Conservation (phyloP, 306 rosid genomes). For the Cucurbita argyrosperma region DNA sequence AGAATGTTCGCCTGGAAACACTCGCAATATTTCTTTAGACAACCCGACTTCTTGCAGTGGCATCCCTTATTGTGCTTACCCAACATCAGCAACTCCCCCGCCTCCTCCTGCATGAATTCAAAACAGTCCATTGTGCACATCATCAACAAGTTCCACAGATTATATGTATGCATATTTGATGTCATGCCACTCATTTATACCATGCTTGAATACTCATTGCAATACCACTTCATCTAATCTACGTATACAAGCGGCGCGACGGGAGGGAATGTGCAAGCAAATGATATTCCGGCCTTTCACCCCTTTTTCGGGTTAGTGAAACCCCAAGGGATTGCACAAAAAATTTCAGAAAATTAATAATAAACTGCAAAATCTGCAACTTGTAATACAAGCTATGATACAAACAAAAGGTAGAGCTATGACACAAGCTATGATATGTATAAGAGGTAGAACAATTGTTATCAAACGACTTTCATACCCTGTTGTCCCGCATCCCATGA, state of each 20-base stretch:
- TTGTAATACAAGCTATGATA: not conserved
- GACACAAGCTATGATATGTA: not conserved
- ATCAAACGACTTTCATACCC: conserved; percentile 40
- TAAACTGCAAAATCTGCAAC: not conserved
- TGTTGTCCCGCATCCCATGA: conserved; percentile 54
- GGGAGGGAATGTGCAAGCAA: not conserved
- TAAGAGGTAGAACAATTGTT: not conserved
- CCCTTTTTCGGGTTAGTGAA: no score
- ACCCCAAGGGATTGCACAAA: not conserved
- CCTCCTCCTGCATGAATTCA: conserved; percentile 57
- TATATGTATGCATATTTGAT: not conserved
- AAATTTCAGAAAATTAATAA: not conserved
- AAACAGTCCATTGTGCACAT: not conserved
- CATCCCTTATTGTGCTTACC: conserved; percentile 98
- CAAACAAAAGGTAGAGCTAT: not conserved
- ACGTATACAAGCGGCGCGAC: not conserved
- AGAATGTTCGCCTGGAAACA: conserved; percentile 98
- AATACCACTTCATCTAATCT: not conserved
- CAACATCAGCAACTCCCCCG: conserved; percentile 70
- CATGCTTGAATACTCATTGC: not conserved
- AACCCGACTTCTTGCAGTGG: conserved; percentile 97
- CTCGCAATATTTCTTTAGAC: conserved; percentile 94
- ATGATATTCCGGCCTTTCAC: not conserved
- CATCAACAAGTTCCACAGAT: not conserved
- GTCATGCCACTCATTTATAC: not conserved